Base-by-base conservation (phyloP, 257 asterid genomes). In the Solanum bukasovii region DNA sequence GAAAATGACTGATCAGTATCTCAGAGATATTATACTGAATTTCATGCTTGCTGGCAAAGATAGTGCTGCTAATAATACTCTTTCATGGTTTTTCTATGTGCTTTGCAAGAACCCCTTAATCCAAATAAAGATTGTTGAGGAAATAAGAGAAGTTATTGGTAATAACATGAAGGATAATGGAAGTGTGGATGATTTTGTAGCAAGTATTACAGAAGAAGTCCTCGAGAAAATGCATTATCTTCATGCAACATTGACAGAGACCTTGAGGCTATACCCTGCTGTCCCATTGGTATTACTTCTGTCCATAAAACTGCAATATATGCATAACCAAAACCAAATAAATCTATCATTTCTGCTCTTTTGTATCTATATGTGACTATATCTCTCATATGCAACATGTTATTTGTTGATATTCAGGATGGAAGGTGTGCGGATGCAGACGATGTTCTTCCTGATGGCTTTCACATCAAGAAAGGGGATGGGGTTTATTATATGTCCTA, bases 31-130 rank as follows among this genome's bases (percentile, higher is more conserved):
- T 25, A 93, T 95, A 84, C 92, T 94, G 42, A 95, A 88, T 65
- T 95, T 94, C 90, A 90, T 95, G 88, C 87, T 93, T 75, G 97
- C 98, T 29, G 97, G 98, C 65, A 94, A 94, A 90, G 97, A 94
- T 89, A 88, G 92, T 11, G 92, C 96, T 9, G 95, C 98, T 13
- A 93, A 92, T 13, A 93, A 92, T 91, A 94, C 97, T 52, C 95
- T 95, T 40, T 92, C 95, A 63, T 95, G 98, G 98, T 94, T 95
- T 88, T 88, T 94, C 87, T 95, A 92, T 49, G 71, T 90, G 73
- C 92, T 95, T 10, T 94, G 96, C 93, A 92, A 91, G 93, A 90
- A 94, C 72, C 95, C 97, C 0, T 3, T 88, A 21, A 89, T 94
- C 87, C 96, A 92, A 87, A 94, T 94, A 89, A 94, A 89, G 21